Evolutionary conservation across 2,329 filamentous ascomycete species (phyloP).

Genomic region (Uncinocarpus reesii): DNA sequence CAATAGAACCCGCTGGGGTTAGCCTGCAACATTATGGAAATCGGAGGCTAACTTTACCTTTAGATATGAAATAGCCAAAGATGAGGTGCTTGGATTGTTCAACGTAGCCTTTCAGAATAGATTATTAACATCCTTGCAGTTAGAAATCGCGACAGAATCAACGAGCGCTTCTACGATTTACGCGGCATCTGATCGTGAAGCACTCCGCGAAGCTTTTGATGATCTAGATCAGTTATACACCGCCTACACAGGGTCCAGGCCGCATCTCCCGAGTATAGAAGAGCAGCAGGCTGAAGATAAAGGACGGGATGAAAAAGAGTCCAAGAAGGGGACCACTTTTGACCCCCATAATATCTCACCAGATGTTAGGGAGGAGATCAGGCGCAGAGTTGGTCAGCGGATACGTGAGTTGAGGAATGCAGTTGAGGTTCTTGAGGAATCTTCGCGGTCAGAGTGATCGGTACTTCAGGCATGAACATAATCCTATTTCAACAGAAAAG

Average conservation of each 20-base stretch:
- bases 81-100: slow-evolving; percentile 29
- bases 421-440: slow-evolving; percentile 35
- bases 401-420: slow-evolving; percentile 40
- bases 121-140: slow-evolving; percentile 17
- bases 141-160: slow-evolving; percentile 42
- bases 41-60: slow-evolving; percentile 8
- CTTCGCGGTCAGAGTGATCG: slow-evolving; percentile 19
- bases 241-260: slow-evolving; percentile 25
- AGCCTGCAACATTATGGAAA: not conserved
- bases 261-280: slow-evolving; percentile 7
- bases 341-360: slow-evolving; percentile 24
- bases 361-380: slow-evolving; percentile 34
- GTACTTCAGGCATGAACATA: not conserved
- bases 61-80: slow-evolving; percentile 37
- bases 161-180: slow-evolving; percentile 38
- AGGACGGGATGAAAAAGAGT: slow-evolving; percentile 10
- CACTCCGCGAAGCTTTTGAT: slow-evolving; percentile 38
- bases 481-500: not conserved
- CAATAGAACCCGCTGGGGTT: not conserved
- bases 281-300: not conserved
- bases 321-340: slow-evolving; percentile 20
- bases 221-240: slow-evolving; percentile 29
- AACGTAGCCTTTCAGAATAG: no score
- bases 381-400: slow-evolving; percentile 35
- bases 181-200: slow-evolving; percentile 37